These are phyloP conservation scores for Teratosphaeriaceae sp. DNA, from an alignment of 2,329 filamentous ascomycete genomes.

Conservation along the genomic window DNA sequence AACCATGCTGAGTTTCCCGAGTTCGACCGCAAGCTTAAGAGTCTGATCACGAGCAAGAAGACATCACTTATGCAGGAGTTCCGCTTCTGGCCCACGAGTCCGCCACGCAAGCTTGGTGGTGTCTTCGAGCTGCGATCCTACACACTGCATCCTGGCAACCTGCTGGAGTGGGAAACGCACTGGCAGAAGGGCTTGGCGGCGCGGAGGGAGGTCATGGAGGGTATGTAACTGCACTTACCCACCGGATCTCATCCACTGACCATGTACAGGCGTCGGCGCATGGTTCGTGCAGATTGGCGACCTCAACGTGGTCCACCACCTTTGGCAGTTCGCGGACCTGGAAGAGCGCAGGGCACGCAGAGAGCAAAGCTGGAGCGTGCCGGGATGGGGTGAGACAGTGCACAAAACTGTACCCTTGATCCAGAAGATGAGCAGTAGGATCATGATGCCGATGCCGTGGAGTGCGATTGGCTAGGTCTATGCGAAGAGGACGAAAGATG, in stretches of 20 bases:
- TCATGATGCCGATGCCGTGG: slow-evolving; percentile 94
- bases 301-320: slow-evolving; percentile 92
- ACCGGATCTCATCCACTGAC: slow-evolving; percentile 49
- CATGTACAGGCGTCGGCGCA: slow-evolving; percentile 49
- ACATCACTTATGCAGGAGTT: slow-evolving; percentile 98
- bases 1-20: slow-evolving; percentile 74
- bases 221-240: slow-evolving; percentile 28
- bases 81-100: slow-evolving; percentile 96
- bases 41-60: slow-evolving; percentile 75
- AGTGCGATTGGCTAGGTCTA: slow-evolving; percentile 68
- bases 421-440: slow-evolving; percentile 90
- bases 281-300: slow-evolving; percentile 99
- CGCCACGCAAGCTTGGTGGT: slow-evolving; percentile 82
- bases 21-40: slow-evolving; percentile 79
- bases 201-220: slow-evolving; percentile 94
- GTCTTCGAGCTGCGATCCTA: slow-evolving; percentile 96
- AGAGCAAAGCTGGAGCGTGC: slow-evolving; percentile 90
- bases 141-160: slow-evolving; percentile 88
- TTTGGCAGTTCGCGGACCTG: slow-evolving; percentile 97
- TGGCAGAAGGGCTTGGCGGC: slow-evolving; percentile 91
- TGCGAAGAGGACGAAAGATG: background rate
- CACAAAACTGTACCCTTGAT: slow-evolving; percentile 98
- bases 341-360: slow-evolving; percentile 85
- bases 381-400: slow-evolving; percentile 62
- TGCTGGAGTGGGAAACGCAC: slow-evolving; percentile 98